A percentile compares a stretch with the other conserved stretches of the same genome.
Evolutionary conservation across 805 yeast genomes (phyloP).

Genomic region (Metschnikowia gelsemii): DNA sequence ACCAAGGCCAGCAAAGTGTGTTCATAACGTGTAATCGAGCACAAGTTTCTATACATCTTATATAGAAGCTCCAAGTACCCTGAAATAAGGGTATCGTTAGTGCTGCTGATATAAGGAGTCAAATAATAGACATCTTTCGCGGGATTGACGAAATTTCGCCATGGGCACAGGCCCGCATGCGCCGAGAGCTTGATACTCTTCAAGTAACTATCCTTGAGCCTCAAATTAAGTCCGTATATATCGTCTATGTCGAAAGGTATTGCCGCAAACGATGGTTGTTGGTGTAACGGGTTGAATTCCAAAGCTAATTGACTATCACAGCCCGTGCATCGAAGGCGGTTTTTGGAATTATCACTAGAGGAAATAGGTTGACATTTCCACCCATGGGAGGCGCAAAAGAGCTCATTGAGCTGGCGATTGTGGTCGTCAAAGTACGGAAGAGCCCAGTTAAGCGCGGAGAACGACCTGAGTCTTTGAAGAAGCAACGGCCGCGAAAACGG

Average conservation of each 20-base stretch:
- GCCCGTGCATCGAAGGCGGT: slow-evolving; percentile 34
- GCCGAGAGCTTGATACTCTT: slow-evolving; percentile 26
- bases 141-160: slow-evolving; percentile 39
- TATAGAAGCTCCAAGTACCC: slow-evolving; percentile 31
- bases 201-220: slow-evolving; percentile 27
- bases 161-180: slow-evolving; percentile 35
- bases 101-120: slow-evolving; percentile 31
- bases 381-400: slow-evolving; percentile 51
- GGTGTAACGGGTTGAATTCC: slow-evolving; percentile 24
- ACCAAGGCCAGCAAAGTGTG: slow-evolving; percentile 4
- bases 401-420: slow-evolving; percentile 38
- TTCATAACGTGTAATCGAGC: slow-evolving; percentile 4
- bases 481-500: slow-evolving; percentile 40
- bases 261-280: slow-evolving; percentile 16
- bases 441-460: slow-evolving; percentile 48
- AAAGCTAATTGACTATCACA: slow-evolving; percentile 33
- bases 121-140: slow-evolving; percentile 34
- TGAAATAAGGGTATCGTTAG: slow-evolving; percentile 29
- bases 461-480: slow-evolving; percentile 43
- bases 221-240: slow-evolving; percentile 25
- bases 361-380: slow-evolving; percentile 48
- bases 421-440: slow-evolving; percentile 24
- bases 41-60: slow-evolving; percentile 28
- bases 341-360: slow-evolving; percentile 23
- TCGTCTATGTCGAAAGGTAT: slow-evolving; percentile 22